Base-by-base conservation (phyloP, 192 early-diverging fungal species). In the Coemansia sp. region DNA sequence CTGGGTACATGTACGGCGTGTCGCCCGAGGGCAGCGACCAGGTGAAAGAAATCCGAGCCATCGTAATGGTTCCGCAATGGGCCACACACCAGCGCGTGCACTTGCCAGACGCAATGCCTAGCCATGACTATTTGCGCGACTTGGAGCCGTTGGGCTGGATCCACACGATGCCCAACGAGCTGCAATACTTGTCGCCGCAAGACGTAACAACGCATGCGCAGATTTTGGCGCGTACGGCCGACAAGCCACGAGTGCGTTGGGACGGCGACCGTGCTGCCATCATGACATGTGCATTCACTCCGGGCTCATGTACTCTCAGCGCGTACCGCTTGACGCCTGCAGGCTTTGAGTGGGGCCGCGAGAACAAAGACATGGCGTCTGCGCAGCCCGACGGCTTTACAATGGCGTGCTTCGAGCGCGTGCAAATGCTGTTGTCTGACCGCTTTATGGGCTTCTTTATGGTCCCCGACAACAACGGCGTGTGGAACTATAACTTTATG, bases 401-500 rank as follows among this genome's bases (percentile, higher is more conserved):
- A 35, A 89, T 93, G 11, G 86, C 87, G 3, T 91, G 92, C 75
- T 94, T 93, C 64, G 95, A 99, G 80, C 94, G 93, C 78, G 95
- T 98, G 48, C 97, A 99, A 81, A 96, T 99, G 87, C 78, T 98
- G 32, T 71, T 99, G 39, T 93, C 92, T 14, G 95, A 99, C 77
- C 85, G 93, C 29, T 98, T 96, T 88, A 89, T 97, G 61, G 97
- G 97, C 37, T 95, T 90, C 88, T 99, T 99, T 59, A 94, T 99
- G 94, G 95, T 98, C 2, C 97, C 97, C 0, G 88, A 90, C 57
- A 89, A 89, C 41, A 91, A 94, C 41, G 92, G 91, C 37, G 80
- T 97, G 57, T 99, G 97, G 97, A 99, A 99, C 79, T 98, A 97
- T 79, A 94, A 94, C 80, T 97, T 99, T 75, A 96, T 97, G 94